Base-by-base conservation (phyloP, 495 filamentous ascomycete species). In the Penicillium pulvis region DNA sequence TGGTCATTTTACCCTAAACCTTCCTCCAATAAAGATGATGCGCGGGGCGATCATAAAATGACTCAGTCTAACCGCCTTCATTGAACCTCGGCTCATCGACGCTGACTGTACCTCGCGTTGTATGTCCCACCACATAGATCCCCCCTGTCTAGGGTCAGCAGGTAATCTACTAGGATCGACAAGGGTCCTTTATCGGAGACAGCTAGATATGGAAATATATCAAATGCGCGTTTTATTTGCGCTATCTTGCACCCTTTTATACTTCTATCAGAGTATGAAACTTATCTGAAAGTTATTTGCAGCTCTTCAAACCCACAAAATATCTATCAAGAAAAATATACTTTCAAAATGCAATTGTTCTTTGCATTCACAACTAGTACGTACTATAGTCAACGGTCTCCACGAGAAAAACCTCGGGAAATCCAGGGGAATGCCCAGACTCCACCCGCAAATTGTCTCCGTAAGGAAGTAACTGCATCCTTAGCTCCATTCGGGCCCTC, bases 361-460 rank as follows among this genome's bases (percentile, higher is more conserved):
- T 36, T 12, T 8, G 12, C 6, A 36, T 10, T 36, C 12, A 11
- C 33, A 10, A 11, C 3, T 36, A 36, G 33, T 36, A 12, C 2
- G 39, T n/a, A 41, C 16, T 41, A 41, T 41, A 41, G 17, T 17
- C 45, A 47, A 26, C 19, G 20, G 9, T 23, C 45, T n/a, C 48
- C 51, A 69, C 71, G 69, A 71, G 60, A 70, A 72, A 57, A 57
- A 39, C 57, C 59, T 72, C 71, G 71, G 71, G 67, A 59, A 58
- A 71, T 51, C 48, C 59, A 74, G 71, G 71, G 58, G 30, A 56
- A 47, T 46, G 35, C 26, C 7, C 24, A 47, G 43, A 46, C 17
- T 24, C 43, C 11, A 46, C 11, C 43, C 3, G 17, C 8, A 24
- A 23, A 46, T 23, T 24, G 43, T 11, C 43, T 14, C 9, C 3